A percentile compares a stretch with the other conserved stretches of the same genome.
These are phyloP conservation scores for Mycena crocata DNA, from an alignment of 768 basidiomycete species.

Conservation along the genomic window DNA sequence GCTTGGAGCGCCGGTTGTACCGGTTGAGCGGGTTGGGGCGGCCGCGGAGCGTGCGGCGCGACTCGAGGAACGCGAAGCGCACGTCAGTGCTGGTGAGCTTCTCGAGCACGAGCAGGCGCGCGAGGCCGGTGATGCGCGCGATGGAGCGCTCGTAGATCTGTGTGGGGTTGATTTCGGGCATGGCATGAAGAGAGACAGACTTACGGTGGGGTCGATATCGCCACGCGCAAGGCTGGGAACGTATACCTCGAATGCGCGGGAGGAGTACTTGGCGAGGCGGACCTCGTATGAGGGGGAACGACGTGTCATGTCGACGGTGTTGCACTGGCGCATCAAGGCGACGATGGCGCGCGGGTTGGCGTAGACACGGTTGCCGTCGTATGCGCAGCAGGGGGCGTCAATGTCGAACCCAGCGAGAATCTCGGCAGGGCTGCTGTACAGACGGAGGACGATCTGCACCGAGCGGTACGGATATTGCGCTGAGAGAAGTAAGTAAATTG, in stretches of 20 bases:
- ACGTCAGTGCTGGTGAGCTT: slow-evolving; percentile 59
- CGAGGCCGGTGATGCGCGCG: slow-evolving; percentile 66
- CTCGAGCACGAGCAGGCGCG: slow-evolving; percentile 71
- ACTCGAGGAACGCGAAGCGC: slow-evolving; percentile 60
- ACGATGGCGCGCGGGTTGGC: slow-evolving; percentile 70
- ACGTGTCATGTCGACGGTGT: slow-evolving; percentile 71
- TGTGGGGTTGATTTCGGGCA: neutral
- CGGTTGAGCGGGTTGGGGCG: slow-evolving; percentile 51
- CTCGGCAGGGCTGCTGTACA: slow-evolving; percentile 73
- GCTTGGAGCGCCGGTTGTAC: slow-evolving; percentile 47
- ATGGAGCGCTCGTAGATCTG: slow-evolving; percentile 74
- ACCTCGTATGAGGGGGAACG: slow-evolving; percentile 76
- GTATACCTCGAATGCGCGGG: slow-evolving; percentile 66
- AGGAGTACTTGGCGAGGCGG: slow-evolving; percentile 68
- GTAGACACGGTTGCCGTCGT: slow-evolving; percentile 64
- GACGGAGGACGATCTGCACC: slow-evolving; percentile 74
- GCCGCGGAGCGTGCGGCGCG: slow-evolving; percentile 61
- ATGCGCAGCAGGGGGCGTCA: slow-evolving; percentile 72
- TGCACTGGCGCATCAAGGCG: slow-evolving; percentile 75
- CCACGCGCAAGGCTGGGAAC: slow-evolving; percentile 62
- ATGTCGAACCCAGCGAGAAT: slow-evolving; percentile 77
- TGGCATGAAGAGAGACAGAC: slow-evolving; percentile 21
- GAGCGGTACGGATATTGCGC: slow-evolving; percentile 75
- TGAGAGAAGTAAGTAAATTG: slow-evolving; percentile 32
- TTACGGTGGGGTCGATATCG: slow-evolving; percentile 70